Evolutionary conservation across 371 early-diverging fungal species (phyloP), one percentile per base, ranked within the genome.

Genomic region (Pancytospora philotis): DNA sequence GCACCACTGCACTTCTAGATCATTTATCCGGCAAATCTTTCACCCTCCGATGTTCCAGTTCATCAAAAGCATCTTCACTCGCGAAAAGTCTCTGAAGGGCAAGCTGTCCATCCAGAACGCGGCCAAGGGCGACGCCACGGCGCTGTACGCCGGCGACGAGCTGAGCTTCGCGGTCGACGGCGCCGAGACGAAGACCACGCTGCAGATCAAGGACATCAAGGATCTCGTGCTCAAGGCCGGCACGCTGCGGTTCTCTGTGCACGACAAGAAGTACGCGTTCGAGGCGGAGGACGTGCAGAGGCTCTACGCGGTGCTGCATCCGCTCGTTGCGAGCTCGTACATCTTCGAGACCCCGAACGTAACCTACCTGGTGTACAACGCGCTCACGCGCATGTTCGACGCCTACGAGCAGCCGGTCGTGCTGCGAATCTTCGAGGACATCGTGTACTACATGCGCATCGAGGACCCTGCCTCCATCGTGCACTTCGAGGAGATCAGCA

Each of bases 401-500:
- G 30, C 27, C 6, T 53, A 53, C 34, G 53, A 19, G 8, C 6
- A 19, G 27, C 53, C 53, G 22, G 45, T 41, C 13, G 22, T 41
- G 13, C 45, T 41, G 22, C 45, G 45, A 13, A 13, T 41, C 22
- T 41, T 13, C 22, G 45, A 41, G 45, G 45, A 41, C 22, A 22
- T 41, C 22, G 13, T 41, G 22, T 41, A 41, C 22, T 41, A 59
- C 50, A 37, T 81, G 4, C 51, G 76, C 36, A 66, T 81, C 53
- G 72, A 79, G 59, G 75, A 75, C 27, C 48, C 63, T 27, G 60
- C 76, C 28, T 62, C 70, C 13, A 63, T 78, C n/a, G 45, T 76
- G 37, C 76, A 81, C 62, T 73, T 73, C 30, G 79, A 79, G 65
- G 48, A 68, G 30, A 74, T 80, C 25, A 66, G 45, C 13, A 57